Conservation (phyloP, 2,329 filamentous ascomycete species). For the Madurella fahalii region DNA sequence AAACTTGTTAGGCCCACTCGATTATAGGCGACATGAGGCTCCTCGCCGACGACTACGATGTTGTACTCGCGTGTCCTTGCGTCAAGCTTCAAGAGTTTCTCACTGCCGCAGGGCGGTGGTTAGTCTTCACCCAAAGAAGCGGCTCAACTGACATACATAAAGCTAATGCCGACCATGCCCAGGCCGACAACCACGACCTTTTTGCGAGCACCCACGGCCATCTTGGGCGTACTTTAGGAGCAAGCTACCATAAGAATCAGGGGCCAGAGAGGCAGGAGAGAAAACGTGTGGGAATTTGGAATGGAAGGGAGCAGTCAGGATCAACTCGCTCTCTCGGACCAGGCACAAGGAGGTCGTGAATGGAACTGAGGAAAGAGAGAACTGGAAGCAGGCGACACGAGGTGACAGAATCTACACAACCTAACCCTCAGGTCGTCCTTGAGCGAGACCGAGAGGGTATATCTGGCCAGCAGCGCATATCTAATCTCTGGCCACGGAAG, state of each 20-base stretch:
- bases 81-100: constrained; percentile 85
- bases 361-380: too few species aligned
- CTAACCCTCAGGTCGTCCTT: too few species aligned
- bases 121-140: not conserved
- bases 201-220: constrained; percentile 45
- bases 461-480: too few species aligned
- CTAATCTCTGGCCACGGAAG: too few species aligned
- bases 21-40: constrained; percentile 85
- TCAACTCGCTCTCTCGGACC: not conserved
- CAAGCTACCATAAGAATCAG: not conserved
- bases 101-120: constrained; percentile 45
- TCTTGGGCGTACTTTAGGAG: constrained; percentile 9
- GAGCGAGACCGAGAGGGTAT: too few species aligned
- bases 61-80: constrained; percentile 70
- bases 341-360: too few species aligned
- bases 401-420: too few species aligned
- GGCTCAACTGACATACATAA: constrained; percentile 60
- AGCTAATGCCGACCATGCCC: constrained; percentile 87
- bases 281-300: not conserved
- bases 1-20: constrained; percentile 84
- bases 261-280: not conserved
- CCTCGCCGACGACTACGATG: constrained; percentile 82
- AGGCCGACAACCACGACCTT: constrained; percentile 78
- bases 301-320: not conserved
- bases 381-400: too few species aligned